phyloP scores from a whole-genome alignment of 306 rosid species.

The Senna tora region DNA sequence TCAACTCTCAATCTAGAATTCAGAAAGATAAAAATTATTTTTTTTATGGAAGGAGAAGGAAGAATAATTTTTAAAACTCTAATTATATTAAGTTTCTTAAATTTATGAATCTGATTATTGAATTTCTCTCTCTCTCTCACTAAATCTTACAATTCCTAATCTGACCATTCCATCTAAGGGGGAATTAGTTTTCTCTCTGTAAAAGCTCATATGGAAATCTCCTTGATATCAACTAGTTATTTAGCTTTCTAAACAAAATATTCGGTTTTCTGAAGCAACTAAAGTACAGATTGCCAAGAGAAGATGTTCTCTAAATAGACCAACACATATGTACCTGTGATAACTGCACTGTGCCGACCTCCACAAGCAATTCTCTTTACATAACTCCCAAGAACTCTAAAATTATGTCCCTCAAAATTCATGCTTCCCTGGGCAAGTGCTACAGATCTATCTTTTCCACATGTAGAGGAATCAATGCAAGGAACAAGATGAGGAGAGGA shows the following conservation, averaged over 20 bases:
- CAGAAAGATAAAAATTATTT: conserved; percentile 5
- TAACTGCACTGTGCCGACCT: conserved; percentile 86
- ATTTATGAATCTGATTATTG: neutral
- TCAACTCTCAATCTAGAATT: conserved; percentile 22
- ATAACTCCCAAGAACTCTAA: conserved; percentile 65
- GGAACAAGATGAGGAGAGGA: conserved; percentile 88
- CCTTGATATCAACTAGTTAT: neutral
- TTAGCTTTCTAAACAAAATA: neutral
- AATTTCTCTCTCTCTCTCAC: neutral
- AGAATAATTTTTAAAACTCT: too few species aligned
- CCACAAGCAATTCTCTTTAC: conserved; percentile 80
- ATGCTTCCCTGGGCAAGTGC: conserved; percentile 55
- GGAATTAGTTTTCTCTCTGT: conserved; percentile 7
- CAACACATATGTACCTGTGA: conserved; percentile 58
- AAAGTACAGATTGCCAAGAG: neutral
- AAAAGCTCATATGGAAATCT: neutral
- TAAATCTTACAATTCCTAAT: neutral
- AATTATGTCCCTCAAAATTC: conserved; percentile 53
- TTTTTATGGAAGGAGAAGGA: too few species aligned
- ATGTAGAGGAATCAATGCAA: conserved; percentile 62
- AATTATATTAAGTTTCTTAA: neutral
- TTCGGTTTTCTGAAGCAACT: neutral
- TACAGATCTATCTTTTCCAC: conserved; percentile 58
- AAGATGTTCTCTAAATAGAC: conserved; percentile 1
- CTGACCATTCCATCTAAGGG: neutral